phyloP scores from a whole-genome alignment of 805 yeast species.

The Starmerella asiatica region DNA sequence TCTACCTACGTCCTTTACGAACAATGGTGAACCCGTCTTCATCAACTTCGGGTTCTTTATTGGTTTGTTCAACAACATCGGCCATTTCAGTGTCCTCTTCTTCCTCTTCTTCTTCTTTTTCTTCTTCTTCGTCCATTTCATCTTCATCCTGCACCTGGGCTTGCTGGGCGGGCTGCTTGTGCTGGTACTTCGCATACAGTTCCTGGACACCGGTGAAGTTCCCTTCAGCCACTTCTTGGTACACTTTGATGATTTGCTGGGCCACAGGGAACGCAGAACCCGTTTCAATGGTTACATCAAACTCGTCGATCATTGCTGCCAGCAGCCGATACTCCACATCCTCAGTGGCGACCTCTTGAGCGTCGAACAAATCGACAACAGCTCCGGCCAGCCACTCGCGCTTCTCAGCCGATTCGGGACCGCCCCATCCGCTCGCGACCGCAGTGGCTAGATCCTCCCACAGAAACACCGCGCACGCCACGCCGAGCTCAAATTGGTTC shows the following conservation, averaged over 20 bases:
- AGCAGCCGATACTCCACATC: constrained; percentile 73
- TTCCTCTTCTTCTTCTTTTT: constrained; percentile 27
- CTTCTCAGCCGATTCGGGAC: constrained; percentile 76
- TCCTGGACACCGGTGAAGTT: constrained; percentile 45
- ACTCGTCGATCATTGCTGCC: constrained; percentile 90
- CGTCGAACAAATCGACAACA: constrained; percentile 61
- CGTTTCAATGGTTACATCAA: constrained; percentile 77
- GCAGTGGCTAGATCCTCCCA: constrained; percentile 88
- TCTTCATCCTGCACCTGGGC: constrained; percentile 42
- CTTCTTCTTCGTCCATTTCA: constrained; percentile 35
- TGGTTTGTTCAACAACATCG: constrained; percentile 29
- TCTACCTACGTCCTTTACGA: constrained; percentile 28
- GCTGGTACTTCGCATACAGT: constrained; percentile 42
- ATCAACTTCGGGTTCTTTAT: constrained; percentile 58
- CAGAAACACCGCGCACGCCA: constrained; percentile 72
- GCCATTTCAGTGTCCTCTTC: constrained; percentile 33
- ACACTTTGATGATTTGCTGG: constrained; percentile 47
- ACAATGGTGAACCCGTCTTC: constrained; percentile 93
- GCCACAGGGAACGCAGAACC: constrained; percentile 73
- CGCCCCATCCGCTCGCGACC: constrained; percentile 91
- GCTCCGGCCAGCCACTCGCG: constrained; percentile 89
- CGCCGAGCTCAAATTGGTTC: constrained; percentile 82
- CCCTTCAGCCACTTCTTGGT: constrained; percentile 45
- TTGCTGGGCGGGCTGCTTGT: constrained; percentile 33
- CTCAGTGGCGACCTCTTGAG: constrained; percentile 54